Conservation (phyloP, 768 basidiomycete genomes). For the Paxillus ammoniavirescens region DNA sequence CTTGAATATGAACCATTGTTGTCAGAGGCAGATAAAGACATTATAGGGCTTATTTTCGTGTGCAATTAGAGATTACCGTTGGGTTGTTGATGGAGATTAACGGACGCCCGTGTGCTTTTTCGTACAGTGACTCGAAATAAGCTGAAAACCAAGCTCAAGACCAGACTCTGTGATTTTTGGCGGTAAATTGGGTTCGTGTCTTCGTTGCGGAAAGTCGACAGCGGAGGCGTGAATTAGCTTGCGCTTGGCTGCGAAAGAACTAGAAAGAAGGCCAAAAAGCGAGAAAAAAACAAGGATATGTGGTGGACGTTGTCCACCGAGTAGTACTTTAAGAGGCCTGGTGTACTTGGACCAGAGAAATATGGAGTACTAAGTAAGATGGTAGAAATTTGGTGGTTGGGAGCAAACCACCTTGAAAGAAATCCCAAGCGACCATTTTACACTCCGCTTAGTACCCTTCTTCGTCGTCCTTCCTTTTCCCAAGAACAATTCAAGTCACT, state of each 20-base stretch:
- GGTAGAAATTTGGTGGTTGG: constrained; percentile 32
- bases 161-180: constrained; percentile 16
- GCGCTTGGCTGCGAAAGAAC: constrained; percentile 26
- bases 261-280: constrained; percentile 16
- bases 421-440: constrained; percentile 32
- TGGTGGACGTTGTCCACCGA: constrained; percentile 30
- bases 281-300: constrained; percentile 30
- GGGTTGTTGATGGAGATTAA: constrained; percentile 36
- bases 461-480: constrained; percentile 15
- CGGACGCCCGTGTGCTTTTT: constrained; percentile 29
- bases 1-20: constrained; percentile 79
- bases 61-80: constrained; percentile 80
- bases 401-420: constrained; percentile 22
- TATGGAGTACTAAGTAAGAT: constrained; percentile 39
- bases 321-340: constrained; percentile 33
- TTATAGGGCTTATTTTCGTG: constrained; percentile 61
- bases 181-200: constrained; percentile 24
- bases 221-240: constrained; percentile 33
- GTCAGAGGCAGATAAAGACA: constrained; percentile 89
- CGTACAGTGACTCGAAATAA: constrained; percentile 28
- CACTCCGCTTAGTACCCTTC: constrained; percentile 28
- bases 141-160: constrained; percentile 14
- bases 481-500: constrained; percentile 11
- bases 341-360: constrained; percentile 35
- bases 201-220: constrained; percentile 23